Evolutionary conservation across 768 basidiomycete genomes (phyloP).

Genomic region (Lactarius hengduanensis): DNA sequence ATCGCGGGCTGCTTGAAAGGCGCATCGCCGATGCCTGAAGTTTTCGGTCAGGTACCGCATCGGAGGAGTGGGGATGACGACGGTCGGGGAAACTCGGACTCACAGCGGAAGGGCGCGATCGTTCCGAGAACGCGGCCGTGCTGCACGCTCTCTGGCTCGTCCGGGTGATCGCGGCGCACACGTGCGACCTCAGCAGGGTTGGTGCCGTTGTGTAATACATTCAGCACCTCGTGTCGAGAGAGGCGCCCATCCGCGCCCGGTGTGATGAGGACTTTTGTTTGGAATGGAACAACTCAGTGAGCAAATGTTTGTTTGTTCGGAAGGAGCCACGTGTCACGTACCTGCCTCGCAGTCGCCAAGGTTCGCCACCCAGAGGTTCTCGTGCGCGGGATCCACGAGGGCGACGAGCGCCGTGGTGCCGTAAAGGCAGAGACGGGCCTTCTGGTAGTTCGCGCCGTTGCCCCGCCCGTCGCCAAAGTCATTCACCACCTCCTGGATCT

Average conservation of each 20-base stretch:
- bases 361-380: constrained; percentile 79
- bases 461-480: constrained; percentile 52
- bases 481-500: constrained; percentile 61
- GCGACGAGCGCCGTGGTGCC: constrained; percentile 80
- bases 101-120: constrained; percentile 76
- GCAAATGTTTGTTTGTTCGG: neutral
- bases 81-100: constrained; percentile 27
- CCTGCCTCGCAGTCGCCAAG: constrained; percentile 80
- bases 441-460: constrained; percentile 59
- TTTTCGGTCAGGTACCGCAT: neutral
- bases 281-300: constrained; percentile 1
- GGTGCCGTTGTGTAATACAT: constrained; percentile 66
- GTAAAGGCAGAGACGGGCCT: constrained; percentile 72
- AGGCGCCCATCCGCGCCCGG: constrained; percentile 48
- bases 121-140: constrained; percentile 73
- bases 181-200: constrained; percentile 66
- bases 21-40: constrained; percentile 38
- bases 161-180: constrained; percentile 62
- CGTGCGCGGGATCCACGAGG: constrained; percentile 65
- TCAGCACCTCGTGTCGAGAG: constrained; percentile 54
- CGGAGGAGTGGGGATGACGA: too few species aligned
- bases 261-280: constrained; percentile 42
- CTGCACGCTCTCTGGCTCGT: constrained; percentile 64
- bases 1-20: constrained; percentile 40
- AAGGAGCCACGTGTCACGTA: constrained; percentile 37